A percentile compares a stretch with the other conserved stretches of the same genome.
These are phyloP conservation scores for Clarireedia homoeocarpa DNA, from an alignment of 2,329 filamentous ascomycete species.

Conservation along the genomic window DNA sequence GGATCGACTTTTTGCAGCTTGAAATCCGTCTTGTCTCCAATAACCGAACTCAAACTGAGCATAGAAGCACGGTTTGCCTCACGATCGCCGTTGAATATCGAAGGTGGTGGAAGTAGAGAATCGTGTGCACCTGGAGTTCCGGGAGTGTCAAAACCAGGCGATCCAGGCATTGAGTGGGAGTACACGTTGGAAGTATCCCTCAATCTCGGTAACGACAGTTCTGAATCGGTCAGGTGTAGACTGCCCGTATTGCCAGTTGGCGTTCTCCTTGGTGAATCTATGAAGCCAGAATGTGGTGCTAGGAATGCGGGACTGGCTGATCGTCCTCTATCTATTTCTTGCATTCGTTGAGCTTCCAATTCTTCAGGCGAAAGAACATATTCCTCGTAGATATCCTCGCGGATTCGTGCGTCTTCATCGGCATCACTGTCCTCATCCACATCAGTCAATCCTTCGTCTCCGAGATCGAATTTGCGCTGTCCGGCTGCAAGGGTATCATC, in stretches of 20 bases:
- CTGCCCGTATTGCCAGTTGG: neutral
- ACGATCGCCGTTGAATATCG: neutral
- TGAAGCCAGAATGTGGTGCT: slow-evolving; percentile 1
- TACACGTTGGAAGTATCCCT: slow-evolving; percentile 3
- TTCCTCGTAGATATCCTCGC: slow-evolving; percentile 9
- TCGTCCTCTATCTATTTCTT: slow-evolving; percentile 1
- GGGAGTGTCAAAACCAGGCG: slow-evolving; percentile 5
- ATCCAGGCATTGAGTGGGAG: slow-evolving; percentile 4
- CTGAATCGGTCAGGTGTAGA: slow-evolving; percentile 8
- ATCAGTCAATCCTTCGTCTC: slow-evolving; percentile 6
- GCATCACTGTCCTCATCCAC: slow-evolving; percentile 5
- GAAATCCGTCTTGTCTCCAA: slow-evolving; percentile 54
- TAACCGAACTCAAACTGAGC: slow-evolving; percentile 40
- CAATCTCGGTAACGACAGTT: slow-evolving; percentile 5
- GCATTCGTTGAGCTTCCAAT: slow-evolving; percentile 1
- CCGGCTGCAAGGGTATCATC: neutral
- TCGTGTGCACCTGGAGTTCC: slow-evolving; percentile 6
- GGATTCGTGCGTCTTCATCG: neutral
- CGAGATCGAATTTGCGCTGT: neutral
- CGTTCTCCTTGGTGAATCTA: slow-evolving; percentile 2
- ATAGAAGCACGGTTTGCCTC: slow-evolving; percentile 29
- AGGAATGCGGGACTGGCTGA: slow-evolving; percentile 5
- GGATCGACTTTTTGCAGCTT: slow-evolving; percentile 59
- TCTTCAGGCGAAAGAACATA: slow-evolving; percentile 9
- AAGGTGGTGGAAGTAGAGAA: slow-evolving; percentile 10